These are phyloP conservation scores for Acanthamoeba sp. DNA, from an alignment of 208 protist species.

Conservation along the genomic window DNA sequence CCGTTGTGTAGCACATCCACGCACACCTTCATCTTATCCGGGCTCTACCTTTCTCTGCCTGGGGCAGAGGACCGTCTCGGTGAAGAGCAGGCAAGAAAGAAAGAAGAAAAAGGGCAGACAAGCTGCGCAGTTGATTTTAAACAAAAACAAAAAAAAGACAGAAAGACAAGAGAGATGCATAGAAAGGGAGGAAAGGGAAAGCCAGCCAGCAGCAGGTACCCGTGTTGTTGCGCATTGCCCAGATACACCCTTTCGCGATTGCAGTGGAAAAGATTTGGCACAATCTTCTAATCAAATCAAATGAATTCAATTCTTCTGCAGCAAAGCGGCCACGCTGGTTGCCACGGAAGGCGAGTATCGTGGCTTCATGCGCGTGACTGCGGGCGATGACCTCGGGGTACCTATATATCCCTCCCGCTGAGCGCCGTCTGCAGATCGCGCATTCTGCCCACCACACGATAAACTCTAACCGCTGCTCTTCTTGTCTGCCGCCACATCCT, in stretches of 20 bases:
- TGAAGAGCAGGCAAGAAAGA: background rate
- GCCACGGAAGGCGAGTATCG: conserved; percentile 34
- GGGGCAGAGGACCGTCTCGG: too few species aligned
- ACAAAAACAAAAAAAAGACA: background rate
- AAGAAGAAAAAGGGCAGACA: background rate
- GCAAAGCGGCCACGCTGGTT: conserved; percentile 29
- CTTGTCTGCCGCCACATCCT: background rate
- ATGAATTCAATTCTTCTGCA: background rate
- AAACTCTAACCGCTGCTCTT: background rate
- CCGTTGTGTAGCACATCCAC: too few species aligned
- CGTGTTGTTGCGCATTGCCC: background rate
- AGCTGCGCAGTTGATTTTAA: background rate
- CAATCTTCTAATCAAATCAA: background rate
- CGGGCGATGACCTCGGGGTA: conserved; percentile 33
- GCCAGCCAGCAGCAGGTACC: conserved; percentile 50
- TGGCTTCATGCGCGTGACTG: conserved; percentile 46
- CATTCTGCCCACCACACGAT: background rate
- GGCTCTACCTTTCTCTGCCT: too few species aligned
- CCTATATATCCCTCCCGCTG: background rate
- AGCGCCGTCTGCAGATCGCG: background rate
- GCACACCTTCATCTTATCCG: background rate
- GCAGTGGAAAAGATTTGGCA: too few species aligned
- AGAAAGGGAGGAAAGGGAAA: conserved; percentile 55
- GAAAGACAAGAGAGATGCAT: background rate
- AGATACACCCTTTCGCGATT: background rate